Conservation (phyloP, 495 filamentous ascomycete genomes). For the Copromyces sp. region DNA sequence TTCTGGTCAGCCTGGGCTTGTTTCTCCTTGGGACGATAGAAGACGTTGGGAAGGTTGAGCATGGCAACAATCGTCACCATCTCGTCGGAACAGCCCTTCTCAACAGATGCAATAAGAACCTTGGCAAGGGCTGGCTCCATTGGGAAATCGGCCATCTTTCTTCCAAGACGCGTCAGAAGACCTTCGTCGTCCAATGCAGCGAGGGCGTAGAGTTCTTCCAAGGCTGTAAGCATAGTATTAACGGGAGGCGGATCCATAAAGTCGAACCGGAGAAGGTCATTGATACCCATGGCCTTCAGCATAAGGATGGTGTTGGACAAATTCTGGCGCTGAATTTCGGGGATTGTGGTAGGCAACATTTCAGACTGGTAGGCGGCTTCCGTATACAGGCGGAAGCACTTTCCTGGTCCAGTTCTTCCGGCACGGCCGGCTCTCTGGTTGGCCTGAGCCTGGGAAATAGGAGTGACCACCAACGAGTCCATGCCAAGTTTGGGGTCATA, state of each 20-base stretch:
- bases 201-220: conserved; percentile 90
- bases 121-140: conserved; percentile 83
- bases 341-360: conserved; percentile 92
- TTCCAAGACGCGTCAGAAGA: conserved; percentile 79
- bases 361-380: conserved; percentile 93
- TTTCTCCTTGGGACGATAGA: conserved; percentile 94
- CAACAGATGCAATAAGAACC: conserved; percentile 76
- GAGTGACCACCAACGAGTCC: conserved; percentile 91
- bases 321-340: conserved; percentile 95
- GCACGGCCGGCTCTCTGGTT: conserved; percentile 91
- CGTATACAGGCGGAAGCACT: conserved; percentile 93
- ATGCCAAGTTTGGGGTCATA: conserved; percentile 97
- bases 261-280: conserved; percentile 93
- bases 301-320: conserved; percentile 91
- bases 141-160: conserved; percentile 98
- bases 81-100: conserved; percentile 85
- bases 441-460: conserved; percentile 92
- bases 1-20: conserved; percentile 94
- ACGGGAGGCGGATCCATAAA: conserved; percentile 97
- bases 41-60: conserved; percentile 75
- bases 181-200: conserved; percentile 94
- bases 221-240: conserved; percentile 92
- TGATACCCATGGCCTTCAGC: conserved; percentile 99
- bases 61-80: conserved; percentile 91
- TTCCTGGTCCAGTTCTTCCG: conserved; percentile 89